These are phyloP conservation scores for Nicotiana paniculata DNA, from an alignment of 257 asterid genomes.

Conservation along the genomic window DNA sequence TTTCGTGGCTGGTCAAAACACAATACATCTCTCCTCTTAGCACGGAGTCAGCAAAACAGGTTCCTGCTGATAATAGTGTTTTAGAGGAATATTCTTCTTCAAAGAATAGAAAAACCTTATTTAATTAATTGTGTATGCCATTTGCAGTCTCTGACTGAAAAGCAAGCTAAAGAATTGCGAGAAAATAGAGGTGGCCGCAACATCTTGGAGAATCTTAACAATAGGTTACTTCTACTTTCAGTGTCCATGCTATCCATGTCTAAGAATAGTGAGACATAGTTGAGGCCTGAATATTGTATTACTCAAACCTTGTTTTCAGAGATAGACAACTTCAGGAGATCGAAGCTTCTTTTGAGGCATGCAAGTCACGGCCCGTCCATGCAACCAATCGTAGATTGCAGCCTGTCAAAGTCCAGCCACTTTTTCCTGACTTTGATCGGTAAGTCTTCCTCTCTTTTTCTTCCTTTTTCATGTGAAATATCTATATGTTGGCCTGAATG, in stretches of 20 bases:
- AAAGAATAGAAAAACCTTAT: constrained; percentile 5
- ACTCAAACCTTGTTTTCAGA: constrained; percentile 30
- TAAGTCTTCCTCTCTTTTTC: constrained; percentile 13
- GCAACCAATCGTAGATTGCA: constrained; percentile 53
- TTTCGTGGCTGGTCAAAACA: constrained; percentile 96
- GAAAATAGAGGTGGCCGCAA: constrained; percentile 56
- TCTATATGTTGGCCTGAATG: neutral
- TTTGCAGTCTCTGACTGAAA: constrained; percentile 77
- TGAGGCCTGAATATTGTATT: constrained; percentile 1
- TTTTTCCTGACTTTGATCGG: constrained; percentile 83
- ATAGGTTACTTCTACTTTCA: constrained; percentile 52
- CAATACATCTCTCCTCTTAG: constrained; percentile 94
- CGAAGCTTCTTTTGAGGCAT: constrained; percentile 69
- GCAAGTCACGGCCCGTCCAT: constrained; percentile 77
- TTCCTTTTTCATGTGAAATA: constrained; percentile 7
- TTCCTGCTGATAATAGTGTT: constrained; percentile 17
- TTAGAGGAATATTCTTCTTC: neutral
- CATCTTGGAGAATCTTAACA: constrained; percentile 74
- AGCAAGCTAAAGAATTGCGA: constrained; percentile 87
- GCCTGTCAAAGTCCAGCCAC: constrained; percentile 70
- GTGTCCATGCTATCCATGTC: constrained; percentile 4
- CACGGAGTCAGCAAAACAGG: constrained; percentile 85
- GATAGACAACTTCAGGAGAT: constrained; percentile 73
- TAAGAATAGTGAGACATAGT: constrained; percentile 5
- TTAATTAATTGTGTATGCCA: constrained; percentile 10